phyloP scores from a whole-genome alignment of 768 basidiomycete species.

The Mycena albidolilacea region DNA sequence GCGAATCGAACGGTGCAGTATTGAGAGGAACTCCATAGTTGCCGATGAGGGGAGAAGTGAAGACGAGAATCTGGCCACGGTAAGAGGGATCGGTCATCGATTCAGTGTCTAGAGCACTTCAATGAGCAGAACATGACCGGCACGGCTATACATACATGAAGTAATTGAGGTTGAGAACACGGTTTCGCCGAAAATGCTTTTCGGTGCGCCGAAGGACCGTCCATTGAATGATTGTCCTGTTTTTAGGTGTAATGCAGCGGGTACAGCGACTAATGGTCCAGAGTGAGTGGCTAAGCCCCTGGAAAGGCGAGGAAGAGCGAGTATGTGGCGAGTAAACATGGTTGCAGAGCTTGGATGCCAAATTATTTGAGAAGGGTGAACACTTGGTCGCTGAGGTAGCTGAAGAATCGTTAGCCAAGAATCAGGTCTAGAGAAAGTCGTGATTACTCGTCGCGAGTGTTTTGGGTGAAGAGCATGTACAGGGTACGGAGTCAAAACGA shows the following conservation, averaged over 20 bases:
- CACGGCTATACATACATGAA: constrained; percentile 75
- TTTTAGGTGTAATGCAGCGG: constrained; percentile 93
- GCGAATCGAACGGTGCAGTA: constrained; percentile 75
- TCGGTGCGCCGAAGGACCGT: constrained; percentile 89
- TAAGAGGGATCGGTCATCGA: constrained; percentile 99
- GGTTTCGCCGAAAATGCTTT: constrained; percentile 94
- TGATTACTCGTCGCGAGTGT: constrained; percentile 90
- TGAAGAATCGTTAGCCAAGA: constrained; percentile 52
- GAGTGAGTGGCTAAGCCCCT: constrained; percentile 81
- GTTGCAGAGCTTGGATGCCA: constrained; percentile 48
- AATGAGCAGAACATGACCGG: constrained; percentile 7
- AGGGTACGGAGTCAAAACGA: constrained; percentile 28
- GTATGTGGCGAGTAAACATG: constrained; percentile 73
- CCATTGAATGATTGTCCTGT: constrained; percentile 95
- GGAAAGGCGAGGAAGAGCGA: constrained; percentile 63
- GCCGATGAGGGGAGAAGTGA: constrained; percentile 98
- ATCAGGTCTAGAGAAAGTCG: constrained; percentile 11
- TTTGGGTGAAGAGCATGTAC: constrained; percentile 88
- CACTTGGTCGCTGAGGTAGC: constrained; percentile 93
- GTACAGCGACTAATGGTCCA: constrained; percentile 62
- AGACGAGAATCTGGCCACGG: constrained; percentile 97
- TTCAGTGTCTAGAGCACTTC: constrained; percentile 83
- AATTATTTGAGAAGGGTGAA: constrained; percentile 74
- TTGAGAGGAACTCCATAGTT: constrained; percentile 98
- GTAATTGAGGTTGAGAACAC: constrained; percentile 99